Percentiles rank a stretch among this genome's conserved stretches.
Evolutionary conservation across 371 early-diverging fungal species (phyloP).

Genomic region (Capillidium rhysosporum): DNA sequence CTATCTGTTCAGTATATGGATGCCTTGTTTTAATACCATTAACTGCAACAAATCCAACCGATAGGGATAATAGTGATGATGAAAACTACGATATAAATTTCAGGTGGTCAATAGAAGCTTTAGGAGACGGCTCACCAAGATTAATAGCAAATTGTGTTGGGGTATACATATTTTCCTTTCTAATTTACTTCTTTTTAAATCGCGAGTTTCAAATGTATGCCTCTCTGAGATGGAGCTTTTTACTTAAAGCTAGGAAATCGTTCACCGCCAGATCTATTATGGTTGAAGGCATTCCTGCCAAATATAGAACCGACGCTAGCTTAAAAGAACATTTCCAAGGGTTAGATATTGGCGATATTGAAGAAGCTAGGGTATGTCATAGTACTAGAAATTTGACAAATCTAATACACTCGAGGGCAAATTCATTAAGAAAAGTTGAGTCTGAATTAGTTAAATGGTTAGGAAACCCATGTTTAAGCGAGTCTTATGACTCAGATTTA

Average conservation of each 20-base stretch:
- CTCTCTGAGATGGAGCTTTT: not conserved
- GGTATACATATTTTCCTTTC: not conserved
- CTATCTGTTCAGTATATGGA: not conserved
- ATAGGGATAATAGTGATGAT: not conserved
- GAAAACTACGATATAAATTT: not conserved
- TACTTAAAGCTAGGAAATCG: not conserved
- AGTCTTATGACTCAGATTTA: constrained; percentile 11
- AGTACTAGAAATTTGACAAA: constrained; percentile 16
- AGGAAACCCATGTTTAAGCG: constrained; percentile 6
- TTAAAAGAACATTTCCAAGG: constrained; percentile 32
- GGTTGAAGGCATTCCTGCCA: constrained; percentile 27
- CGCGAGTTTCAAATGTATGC: constrained; percentile 3
- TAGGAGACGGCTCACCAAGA: not conserved
- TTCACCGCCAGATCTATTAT: constrained; percentile 19
- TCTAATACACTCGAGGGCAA: constrained; percentile 12
- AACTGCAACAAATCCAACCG: not conserved
- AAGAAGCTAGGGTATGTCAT: constrained; percentile 27
- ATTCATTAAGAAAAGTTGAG: constrained; percentile 12
- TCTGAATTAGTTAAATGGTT: constrained; percentile 8
- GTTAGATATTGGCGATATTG: constrained; percentile 27
- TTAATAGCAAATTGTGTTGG: constrained; percentile 2
- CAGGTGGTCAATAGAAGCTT: not conserved
- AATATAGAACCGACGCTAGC: constrained; percentile 21
- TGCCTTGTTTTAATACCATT: not conserved
- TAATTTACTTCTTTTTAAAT: not conserved